Base-by-base conservation (phyloP, 306 rosid genomes). In the Fragaria nilgerrensis region DNA sequence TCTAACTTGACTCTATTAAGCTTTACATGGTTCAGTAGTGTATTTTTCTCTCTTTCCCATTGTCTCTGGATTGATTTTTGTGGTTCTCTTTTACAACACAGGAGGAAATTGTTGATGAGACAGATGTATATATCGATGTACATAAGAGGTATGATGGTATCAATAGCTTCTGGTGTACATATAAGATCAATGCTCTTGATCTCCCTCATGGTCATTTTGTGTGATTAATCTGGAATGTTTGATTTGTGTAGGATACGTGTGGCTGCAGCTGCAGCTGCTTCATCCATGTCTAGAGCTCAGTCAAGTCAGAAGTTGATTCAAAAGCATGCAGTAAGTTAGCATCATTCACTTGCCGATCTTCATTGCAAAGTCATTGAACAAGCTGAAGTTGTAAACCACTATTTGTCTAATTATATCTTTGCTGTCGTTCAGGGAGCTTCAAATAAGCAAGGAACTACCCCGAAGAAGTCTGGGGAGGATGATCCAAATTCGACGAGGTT, bases 71-170 rank as follows among this genome's bases (percentile, higher is more conserved):
- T 41, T n/a, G 9, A 63, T 69, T 48, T 43, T 61, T 23, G 32
- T 49, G 49, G 53, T 73, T 34, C 7, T 71, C 22, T 61, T 74
- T 17, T 27, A n/a, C 23, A 84, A 70, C 64, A 67, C 88, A 87
- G 90, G 90, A 87, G 74, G 90, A 87, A 79, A 87, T 87, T 87
- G 79, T 88, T 17, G 84, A 89, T 53, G 89, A 81, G 82, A 84
- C 80, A 72, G 85, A 82, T 53, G 88, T 86, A 72, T 93, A 89
- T 84, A 23, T 93, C 36, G 98, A 91, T 80, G 98, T 91, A 12
- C 94, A 91, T 80, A 90, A 82, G 84, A 87, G 97, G 96, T 88
- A 80, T 32, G 5, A 17, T 49, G 20, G 4, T n/a, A 56, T 52
- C 36, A 32, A n/a, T 75, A 44, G 13, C 66, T 27, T 62, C 56